Base-by-base conservation (phyloP, 1,139 yeast genomes). In the Kodamaea plutei region DNA sequence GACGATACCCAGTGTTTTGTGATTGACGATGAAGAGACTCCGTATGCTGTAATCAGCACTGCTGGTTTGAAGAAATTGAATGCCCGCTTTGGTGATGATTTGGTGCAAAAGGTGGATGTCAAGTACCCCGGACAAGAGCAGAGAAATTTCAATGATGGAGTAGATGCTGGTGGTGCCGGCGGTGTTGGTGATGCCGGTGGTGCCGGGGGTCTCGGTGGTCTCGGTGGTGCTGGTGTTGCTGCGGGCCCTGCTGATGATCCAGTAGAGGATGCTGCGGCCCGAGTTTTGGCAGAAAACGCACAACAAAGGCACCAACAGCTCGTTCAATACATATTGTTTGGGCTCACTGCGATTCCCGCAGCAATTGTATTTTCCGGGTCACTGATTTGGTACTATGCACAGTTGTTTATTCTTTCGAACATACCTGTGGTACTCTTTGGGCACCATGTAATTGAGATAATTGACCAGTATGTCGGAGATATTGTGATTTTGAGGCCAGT, bases 1-100 rank as follows among this genome's bases (percentile, higher is more conserved):
- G 59, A 54, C 32, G 50, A 69, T 0, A 62, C 67, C 8, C 70
- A 70, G 30, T 67, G 74, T 38, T 64, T 69, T 10, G 41, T 69
- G 4, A 70, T 69, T 4, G 69, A 65, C 30, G 43, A 60, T 18
- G 41, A 39, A 4, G 55, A 52, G 23, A 50, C 48, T n/a, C 73
- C 74, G 2, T 69, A 69, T 32, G 34, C 69, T 7, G 45, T 69
- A 25, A 35, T 69, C 14, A 67, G 56, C 34, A 56, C 58, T 3
- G 39, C 63, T 4, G 76, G 69, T 0, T 39, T 53, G 9, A 54
- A 63, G 3, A 56, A 56, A 29, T 37, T 42, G 6, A 23, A 29
- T 9, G 18, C 16, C 2, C 26, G 23, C 8, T 40, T 40, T 22
- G 31, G 35, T 7, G 28, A 26, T 8, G 14, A 35, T 5, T 5